phyloP scores from a whole-genome alignment of 768 basidiomycete species.

The Kwoniella europaea region DNA sequence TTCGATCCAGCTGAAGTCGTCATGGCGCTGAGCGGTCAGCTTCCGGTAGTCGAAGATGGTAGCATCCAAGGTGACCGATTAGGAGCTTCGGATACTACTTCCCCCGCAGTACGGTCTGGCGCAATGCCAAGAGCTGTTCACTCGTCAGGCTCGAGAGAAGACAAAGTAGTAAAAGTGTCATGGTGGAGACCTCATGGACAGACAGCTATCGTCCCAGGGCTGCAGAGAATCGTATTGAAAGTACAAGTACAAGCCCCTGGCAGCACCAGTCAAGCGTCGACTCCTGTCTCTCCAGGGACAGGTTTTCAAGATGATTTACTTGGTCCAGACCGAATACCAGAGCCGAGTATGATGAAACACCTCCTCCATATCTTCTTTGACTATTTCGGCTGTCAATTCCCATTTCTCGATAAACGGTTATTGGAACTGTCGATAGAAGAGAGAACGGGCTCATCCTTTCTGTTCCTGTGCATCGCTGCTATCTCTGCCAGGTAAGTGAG shows the following conservation, averaged over 20 bases:
- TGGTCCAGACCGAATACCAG: slow-evolving; percentile 31
- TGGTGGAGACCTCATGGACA: slow-evolving; percentile 49
- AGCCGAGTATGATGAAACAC: slow-evolving; percentile 28
- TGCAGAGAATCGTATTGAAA: slow-evolving; percentile 42
- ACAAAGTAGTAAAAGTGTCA: slow-evolving; percentile 37
- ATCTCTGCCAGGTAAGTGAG: slow-evolving; percentile 38
- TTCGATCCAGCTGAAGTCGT: slow-evolving; percentile 30
- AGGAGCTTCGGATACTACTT: background rate
- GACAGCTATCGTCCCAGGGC: slow-evolving; percentile 29
- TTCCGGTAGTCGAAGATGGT: slow-evolving; percentile 34
- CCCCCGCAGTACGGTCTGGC: background rate
- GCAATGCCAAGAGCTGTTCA: background rate
- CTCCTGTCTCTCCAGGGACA: slow-evolving; percentile 6
- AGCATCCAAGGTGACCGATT: slow-evolving; percentile 19
- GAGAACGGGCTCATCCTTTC: slow-evolving; percentile 33
- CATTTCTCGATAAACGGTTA: slow-evolving; percentile 28
- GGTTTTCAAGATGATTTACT: slow-evolving; percentile 18
- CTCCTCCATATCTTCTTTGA: slow-evolving; percentile 40
- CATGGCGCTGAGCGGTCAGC: slow-evolving; percentile 29
- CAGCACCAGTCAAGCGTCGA: slow-evolving; percentile 15
- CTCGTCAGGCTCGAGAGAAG: background rate
- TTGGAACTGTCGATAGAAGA: slow-evolving; percentile 27
- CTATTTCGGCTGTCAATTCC: slow-evolving; percentile 43
- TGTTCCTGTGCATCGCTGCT: slow-evolving; percentile 37
- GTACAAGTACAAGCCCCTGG: slow-evolving; percentile 31